A percentile compares a stretch with the other conserved stretches of the same genome.
Conservation (phyloP, 768 basidiomycete genomes). For the Cubamyces sp. region DNA sequence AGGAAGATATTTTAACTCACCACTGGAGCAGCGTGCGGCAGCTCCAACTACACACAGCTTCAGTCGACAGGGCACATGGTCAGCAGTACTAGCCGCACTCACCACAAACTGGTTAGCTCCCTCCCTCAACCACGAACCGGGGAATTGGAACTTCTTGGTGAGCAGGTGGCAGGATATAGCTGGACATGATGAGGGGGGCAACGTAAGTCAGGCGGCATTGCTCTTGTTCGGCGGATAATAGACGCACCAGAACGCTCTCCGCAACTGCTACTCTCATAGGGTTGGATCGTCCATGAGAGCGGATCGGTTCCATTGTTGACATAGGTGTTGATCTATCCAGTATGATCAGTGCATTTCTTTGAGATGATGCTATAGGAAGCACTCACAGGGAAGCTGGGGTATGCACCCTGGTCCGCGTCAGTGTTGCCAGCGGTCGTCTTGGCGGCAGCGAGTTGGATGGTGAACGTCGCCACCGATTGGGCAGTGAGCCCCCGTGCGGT, state of each 20-base stretch:
- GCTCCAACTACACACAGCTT: conserved; percentile 22
- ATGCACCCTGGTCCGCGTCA: conserved; percentile 22
- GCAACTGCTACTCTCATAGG: conserved; percentile 34
- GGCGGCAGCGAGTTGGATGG: conserved; percentile 34
- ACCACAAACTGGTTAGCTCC: conserved; percentile 32
- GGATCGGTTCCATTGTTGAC: conserved; percentile 18
- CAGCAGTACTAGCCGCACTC: background rate
- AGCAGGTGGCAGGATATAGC: conserved; percentile 34
- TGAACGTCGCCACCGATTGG: conserved; percentile 29
- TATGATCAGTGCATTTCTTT: background rate
- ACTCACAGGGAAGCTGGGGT: conserved; percentile 25
- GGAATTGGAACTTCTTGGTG: conserved; percentile 30
- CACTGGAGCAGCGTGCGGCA: conserved; percentile 28
- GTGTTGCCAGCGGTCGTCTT: conserved; percentile 36
- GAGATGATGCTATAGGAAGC: background rate
- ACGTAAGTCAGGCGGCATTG: background rate
- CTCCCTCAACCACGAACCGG: conserved; percentile 27
- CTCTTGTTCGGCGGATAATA: background rate
- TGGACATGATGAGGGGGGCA: background rate
- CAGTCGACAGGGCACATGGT: background rate
- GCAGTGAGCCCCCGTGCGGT: conserved; percentile 13
- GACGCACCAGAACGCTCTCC: conserved; percentile 32
- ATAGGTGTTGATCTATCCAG: conserved; percentile 20
- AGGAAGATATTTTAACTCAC: conserved; percentile 6
- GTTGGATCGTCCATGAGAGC: conserved; percentile 26